phyloP scores from a whole-genome alignment of 1,284 basidiomycete species.

The Ganoderma sinense region DNA sequence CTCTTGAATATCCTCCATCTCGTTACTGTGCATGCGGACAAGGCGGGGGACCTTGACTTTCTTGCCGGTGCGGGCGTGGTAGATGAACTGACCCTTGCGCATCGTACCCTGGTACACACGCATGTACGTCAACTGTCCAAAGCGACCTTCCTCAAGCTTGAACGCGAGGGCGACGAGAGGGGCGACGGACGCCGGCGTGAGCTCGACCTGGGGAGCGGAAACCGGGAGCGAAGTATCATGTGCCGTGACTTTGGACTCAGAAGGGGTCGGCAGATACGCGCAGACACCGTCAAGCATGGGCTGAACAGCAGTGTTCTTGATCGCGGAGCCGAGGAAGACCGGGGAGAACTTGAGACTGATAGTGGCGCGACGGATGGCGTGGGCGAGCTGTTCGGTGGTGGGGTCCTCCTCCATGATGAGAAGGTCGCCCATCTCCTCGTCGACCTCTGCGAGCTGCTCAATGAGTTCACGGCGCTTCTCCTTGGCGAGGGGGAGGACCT shows the following conservation, averaged over 20 bases:
- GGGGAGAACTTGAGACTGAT: conserved; percentile 92
- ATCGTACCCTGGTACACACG: conserved; percentile 97
- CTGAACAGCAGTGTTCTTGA: conserved; percentile 98
- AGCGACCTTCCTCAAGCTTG: conserved; percentile 98
- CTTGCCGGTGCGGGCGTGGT: conserved; percentile 95
- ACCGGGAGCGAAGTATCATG: conserved; percentile 82
- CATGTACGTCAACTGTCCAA: conserved; percentile 99
- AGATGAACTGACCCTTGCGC: conserved; percentile 87
- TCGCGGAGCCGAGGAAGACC: conserved; percentile 96
- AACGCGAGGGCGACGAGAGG: conserved; percentile 96
- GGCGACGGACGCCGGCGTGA: conserved; percentile 84
- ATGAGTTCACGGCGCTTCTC: conserved; percentile 92
- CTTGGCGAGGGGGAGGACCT: conserved; percentile 76
- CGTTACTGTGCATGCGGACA: conserved; percentile 98
- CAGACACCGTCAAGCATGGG: conserved; percentile 95
- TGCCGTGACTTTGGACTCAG: conserved; percentile 83
- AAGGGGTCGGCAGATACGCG: conserved; percentile 93
- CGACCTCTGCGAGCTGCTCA: conserved; percentile 95
- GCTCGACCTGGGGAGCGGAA: conserved; percentile 73
- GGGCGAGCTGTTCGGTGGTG: conserved; percentile 76
- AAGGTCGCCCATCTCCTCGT: conserved; percentile 93
- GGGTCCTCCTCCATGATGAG: conserved; percentile 89
- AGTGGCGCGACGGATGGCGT: conserved; percentile 91
- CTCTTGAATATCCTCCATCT: conserved; percentile 98
- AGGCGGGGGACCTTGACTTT: conserved; percentile 98